A percentile compares a stretch with the other conserved stretches of the same genome.
phyloP scores from a whole-genome alignment of 2,329 filamentous ascomycete genomes.

The Trichoderma sp. region DNA sequence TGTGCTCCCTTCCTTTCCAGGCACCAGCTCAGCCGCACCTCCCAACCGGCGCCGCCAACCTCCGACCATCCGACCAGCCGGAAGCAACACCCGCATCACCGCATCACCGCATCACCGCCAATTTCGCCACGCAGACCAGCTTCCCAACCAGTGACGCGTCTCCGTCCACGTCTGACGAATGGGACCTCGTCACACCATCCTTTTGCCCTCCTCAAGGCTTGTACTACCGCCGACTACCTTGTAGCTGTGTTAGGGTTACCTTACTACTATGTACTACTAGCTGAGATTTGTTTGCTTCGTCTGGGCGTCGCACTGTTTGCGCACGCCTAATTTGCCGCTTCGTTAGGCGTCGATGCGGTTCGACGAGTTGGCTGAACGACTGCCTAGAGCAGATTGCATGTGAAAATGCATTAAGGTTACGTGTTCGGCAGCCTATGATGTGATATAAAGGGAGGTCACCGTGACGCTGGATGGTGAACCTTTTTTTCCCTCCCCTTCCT shows the following conservation, averaged over 20 bases:
- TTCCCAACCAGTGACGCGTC: background rate
- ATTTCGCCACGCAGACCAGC: background rate
- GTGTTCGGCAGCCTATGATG: background rate
- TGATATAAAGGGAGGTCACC: background rate
- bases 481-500: background rate
- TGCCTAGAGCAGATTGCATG: background rate
- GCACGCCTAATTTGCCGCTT: background rate
- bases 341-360: background rate
- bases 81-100: background rate
- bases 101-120: background rate
- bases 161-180: background rate
- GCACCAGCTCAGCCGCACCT: background rate
- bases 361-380: conserved; percentile 3
- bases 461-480: background rate
- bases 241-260: background rate
- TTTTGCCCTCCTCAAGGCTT: background rate
- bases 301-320: background rate
- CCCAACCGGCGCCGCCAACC: background rate
- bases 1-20: too few species aligned
- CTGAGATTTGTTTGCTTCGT: background rate
- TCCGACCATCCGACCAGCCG: background rate
- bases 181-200: background rate
- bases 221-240: background rate
- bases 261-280: background rate
- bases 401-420: background rate